Evolutionary conservation across 768 basidiomycete species (phyloP), one percentile per base, ranked within the genome.

Genomic region (Tremella fuciformis): DNA sequence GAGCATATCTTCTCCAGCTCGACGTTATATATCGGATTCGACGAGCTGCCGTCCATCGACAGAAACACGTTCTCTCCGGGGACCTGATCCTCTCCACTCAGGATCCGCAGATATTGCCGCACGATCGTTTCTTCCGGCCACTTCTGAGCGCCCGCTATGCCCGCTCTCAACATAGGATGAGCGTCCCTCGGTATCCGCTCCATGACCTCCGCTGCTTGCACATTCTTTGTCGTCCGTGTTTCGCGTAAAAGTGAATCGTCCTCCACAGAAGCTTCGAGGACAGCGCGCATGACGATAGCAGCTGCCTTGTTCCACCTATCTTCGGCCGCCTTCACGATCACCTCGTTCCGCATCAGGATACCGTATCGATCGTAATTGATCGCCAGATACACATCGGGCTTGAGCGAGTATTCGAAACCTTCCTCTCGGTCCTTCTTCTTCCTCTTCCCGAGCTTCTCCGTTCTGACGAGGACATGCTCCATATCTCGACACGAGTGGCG

Each of bases 351-450:
- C 53, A 96, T 84, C 66, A 89, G 86, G 29, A 90, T 80, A 64
- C 88, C 85, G 77, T 92, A 94, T 67, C 84, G 87, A 65, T 91
- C 87, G 71, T 86, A 88, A 78, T 97, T 97, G 49, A 97, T 83
- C 49, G 89, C 84, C 72, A 96, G 88, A 76, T 86, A 85, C 34
- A 89, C 83, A 2, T 80, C 80, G 16, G 88, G 84, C 86, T 91
- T 47, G 6, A 72, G 63, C 11, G 62, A 60, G 54, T 67, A 70
- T 24, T 65, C 40, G 21, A 19, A 7, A 11, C 57, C 37, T 54
- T 62, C 47, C 34, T 53, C 46, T 51, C 64, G 26, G 7, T 87
- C 82, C 37, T 60, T 67, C 39, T 64, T 69, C 53, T 64, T 64
- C 40, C 60, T 55, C 46, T 65, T 64, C 19, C 53, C 60, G 15